Evolutionary conservation across 129 eudicot genomes (phyloP).

Genomic region (Escallonia rubra): DNA sequence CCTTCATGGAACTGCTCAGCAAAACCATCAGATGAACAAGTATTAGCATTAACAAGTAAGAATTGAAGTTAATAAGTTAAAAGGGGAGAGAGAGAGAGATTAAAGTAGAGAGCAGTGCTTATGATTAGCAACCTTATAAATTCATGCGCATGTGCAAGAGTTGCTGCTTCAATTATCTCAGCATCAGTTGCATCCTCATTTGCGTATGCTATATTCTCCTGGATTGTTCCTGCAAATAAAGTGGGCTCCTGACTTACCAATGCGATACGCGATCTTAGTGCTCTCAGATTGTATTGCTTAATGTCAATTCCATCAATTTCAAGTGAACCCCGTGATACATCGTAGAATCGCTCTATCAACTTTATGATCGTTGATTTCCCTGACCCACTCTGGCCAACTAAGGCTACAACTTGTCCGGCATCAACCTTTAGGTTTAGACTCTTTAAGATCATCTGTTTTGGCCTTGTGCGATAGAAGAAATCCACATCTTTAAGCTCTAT

Average conservation of each 20-base stretch:
- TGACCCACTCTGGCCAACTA: constrained; percentile 13
- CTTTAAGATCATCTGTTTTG: constrained; percentile 6
- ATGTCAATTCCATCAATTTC: constrained; percentile 5
- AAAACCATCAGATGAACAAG: no score
- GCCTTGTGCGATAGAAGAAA: constrained; percentile 10
- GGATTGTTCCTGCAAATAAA: constrained; percentile 71
- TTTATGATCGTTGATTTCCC: no score
- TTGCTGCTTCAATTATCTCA: constrained; percentile 79
- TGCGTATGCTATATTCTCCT: constrained; percentile 82
- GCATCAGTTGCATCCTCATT: constrained; percentile 79
- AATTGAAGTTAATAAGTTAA: no score
- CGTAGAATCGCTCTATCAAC: constrained; percentile 12
- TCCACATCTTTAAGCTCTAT: constrained; percentile 1
- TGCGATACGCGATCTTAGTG: constrained; percentile 2
- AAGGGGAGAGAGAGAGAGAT: no score
- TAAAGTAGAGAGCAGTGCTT: no score
- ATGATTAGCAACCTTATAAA: constrained; percentile 76
- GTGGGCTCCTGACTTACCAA: neutral
- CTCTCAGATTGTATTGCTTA: neutral
- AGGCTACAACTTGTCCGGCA: constrained; percentile 8
- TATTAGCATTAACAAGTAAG: no score
- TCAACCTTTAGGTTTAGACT: constrained; percentile 1
- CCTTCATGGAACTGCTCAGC: no score
- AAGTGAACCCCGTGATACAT: neutral
- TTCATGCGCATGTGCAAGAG: constrained; percentile 66